Conservation (phyloP, 2,329 filamentous ascomycete species). For the Venturia asperata region DNA sequence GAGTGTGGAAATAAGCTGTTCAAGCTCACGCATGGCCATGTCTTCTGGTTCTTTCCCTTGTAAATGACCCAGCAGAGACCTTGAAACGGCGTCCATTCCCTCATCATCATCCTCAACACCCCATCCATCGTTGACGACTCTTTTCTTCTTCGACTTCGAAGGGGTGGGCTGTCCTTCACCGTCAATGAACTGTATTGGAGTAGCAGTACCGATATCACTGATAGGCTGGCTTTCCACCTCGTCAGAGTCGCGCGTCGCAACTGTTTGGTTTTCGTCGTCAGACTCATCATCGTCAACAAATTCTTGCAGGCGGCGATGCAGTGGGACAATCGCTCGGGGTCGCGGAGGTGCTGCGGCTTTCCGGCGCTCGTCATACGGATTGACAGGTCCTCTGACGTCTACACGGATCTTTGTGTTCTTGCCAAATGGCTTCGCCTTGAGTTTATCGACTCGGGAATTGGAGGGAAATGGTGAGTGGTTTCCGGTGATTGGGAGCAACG, state of each 20-base stretch:
- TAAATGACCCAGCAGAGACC: slow-evolving; percentile 42
- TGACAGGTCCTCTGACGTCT: slow-evolving; percentile 30
- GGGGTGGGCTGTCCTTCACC: slow-evolving; percentile 39
- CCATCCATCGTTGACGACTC: slow-evolving; percentile 42
- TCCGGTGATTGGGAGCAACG: slow-evolving; percentile 33
- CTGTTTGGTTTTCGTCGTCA: slow-evolving; percentile 63
- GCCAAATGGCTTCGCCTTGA: slow-evolving; percentile 34
- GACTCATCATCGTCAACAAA: slow-evolving; percentile 76
- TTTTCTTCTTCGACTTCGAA: slow-evolving; percentile 40
- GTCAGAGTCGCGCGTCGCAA: slow-evolving; percentile 68
- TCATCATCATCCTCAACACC: slow-evolving; percentile 44
- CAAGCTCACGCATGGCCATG: slow-evolving; percentile 57
- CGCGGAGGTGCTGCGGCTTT: slow-evolving; percentile 8
- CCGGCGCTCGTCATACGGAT: slow-evolving; percentile 48
- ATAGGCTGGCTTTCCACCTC: slow-evolving; percentile 75
- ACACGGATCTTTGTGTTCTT: slow-evolving; percentile 33
- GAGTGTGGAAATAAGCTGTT: slow-evolving; percentile 48
- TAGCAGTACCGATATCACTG: slow-evolving; percentile 57
- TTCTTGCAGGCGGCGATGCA: slow-evolving; percentile 72
- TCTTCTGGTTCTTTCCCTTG: slow-evolving; percentile 59
- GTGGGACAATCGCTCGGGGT: slow-evolving; percentile 23
- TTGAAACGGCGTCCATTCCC: slow-evolving; percentile 40
- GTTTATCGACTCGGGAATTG: slow-evolving; percentile 35
- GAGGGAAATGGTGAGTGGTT: slow-evolving; percentile 53
- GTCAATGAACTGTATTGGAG: slow-evolving; percentile 48